A percentile compares a stretch with the other conserved stretches of the same genome.
phyloP scores from a whole-genome alignment of 2,329 filamentous ascomycete species.

The Lecanosticta acicola region DNA sequence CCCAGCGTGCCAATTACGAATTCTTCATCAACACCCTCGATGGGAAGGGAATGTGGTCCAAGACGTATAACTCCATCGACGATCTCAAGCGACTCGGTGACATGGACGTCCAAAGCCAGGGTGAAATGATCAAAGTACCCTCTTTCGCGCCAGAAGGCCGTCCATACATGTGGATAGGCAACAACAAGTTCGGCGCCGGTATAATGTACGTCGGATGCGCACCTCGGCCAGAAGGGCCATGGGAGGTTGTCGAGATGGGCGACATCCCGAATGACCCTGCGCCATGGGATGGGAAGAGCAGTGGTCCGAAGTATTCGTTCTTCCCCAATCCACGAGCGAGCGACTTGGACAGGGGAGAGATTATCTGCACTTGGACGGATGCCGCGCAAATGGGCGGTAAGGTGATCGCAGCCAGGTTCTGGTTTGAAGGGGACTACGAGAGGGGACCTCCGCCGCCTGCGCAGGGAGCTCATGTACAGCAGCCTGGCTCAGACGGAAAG shows the following conservation, averaged over 20 bases:
- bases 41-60: conserved; percentile 1
- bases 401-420: conserved; percentile 7
- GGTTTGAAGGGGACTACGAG: conserved; percentile 4
- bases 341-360: conserved; percentile 3
- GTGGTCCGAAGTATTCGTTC: conserved; percentile 6
- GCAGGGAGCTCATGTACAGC: not conserved
- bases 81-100: conserved; percentile 2
- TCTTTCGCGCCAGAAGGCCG: conserved; percentile 2
- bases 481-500: not conserved
- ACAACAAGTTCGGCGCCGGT: conserved; percentile 4
- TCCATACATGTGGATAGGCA: conserved; percentile 6
- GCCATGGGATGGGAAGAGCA: conserved; percentile 4
- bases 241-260: conserved; percentile 6
- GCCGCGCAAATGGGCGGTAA: conserved; percentile 4
- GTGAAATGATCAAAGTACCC: conserved; percentile 1
- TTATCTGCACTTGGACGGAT: conserved; percentile 9
- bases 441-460: not conserved
- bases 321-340: conserved; percentile 6
- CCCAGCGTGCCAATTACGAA: conserved; percentile 6
- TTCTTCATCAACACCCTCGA: conserved; percentile 6
- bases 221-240: not conserved
- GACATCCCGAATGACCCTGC: conserved; percentile 4
- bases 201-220: conserved; percentile 2
- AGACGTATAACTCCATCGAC: not conserved
- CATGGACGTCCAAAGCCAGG: conserved; percentile 4